Evolutionary conservation across 192 early-diverging fungal species (phyloP), one percentile per base, ranked within the genome.

Genomic region (Coemansia sp.): DNA sequence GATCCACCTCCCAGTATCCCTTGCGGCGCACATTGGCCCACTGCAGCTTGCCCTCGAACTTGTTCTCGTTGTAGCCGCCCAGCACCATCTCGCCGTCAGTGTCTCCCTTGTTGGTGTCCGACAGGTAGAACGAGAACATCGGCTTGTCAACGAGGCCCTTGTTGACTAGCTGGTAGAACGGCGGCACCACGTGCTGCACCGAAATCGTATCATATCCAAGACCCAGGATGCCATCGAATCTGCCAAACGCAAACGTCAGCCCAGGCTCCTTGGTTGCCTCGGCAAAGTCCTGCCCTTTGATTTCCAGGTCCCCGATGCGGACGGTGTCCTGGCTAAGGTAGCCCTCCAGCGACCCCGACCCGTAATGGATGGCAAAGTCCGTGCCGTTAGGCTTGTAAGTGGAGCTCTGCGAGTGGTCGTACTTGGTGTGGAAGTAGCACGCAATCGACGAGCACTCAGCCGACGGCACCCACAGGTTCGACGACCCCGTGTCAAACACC

Each of bases 141-240:
- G 93, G 93, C 68, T 95, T 84, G 56, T 93, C 90, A 26, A 98
- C 40, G 49, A 98, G 76, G 65, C 88, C 86, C 69, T 87, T 77
- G 63, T 96, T 86, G 41, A 97, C 86, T 88, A 98, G 91, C 64
- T 91, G 87, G 77, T 97, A 99, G 79, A 99, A 93, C 6, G 97
- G 97, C 15, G 97, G 97, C 50, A 95, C 93, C 12, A 93, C 92
- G 37, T 86, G 81, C 40, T 91, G 75, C 37, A 99, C 95, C 9
- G 95, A 89, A 76, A 98, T 97, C 59, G 85, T 89, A 65, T 94
- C 91, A 68, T 93, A 92, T n/a, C 86, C 95, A 15, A 98, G 81
- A 11, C 96, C 97, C 57, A 98, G 86, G 74, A 99, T 99, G 18
- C 97, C 97, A 76, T 99, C 97, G 69, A 98, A 99, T n/a, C 89